Percentiles rank a stretch among this genome's conserved stretches.
These are phyloP conservation scores for Pythium sukuiense DNA, from an alignment of 352 stramenopile genomes.

Conservation along the genomic window DNA sequence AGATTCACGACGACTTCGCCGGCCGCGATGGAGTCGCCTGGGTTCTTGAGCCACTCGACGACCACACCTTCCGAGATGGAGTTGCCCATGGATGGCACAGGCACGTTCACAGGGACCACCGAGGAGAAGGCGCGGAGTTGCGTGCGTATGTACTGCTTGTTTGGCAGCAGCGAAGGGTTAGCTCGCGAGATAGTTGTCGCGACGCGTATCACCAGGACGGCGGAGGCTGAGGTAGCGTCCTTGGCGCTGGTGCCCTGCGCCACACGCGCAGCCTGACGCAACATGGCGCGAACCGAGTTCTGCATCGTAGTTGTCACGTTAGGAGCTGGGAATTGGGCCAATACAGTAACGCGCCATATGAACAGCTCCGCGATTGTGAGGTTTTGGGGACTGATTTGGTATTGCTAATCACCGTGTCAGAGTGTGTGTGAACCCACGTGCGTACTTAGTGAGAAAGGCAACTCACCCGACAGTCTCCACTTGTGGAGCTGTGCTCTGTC, in stretches of 20 bases:
- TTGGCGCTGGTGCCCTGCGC: constrained; percentile 13
- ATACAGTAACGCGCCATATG: no score
- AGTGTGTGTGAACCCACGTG: no score
- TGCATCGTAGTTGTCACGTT: constrained; percentile 18
- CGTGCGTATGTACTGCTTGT: neutral
- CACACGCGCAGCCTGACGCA: constrained; percentile 22
- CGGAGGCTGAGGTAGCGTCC: neutral
- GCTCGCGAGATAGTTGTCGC: neutral
- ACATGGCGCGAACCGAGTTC: constrained; percentile 22
- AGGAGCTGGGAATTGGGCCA: no score
- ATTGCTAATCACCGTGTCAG: no score
- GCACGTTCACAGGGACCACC: constrained; percentile 48
- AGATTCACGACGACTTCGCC: constrained; percentile 98
- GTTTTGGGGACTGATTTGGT: no score
- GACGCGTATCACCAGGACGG: constrained; percentile 2
- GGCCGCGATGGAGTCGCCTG: constrained; percentile 90
- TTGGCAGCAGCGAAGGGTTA: neutral
- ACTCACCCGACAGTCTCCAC: no score
- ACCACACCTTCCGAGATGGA: constrained; percentile 98
- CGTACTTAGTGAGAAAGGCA: no score
- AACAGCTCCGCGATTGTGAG: no score
- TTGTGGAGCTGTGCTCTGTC: no score
- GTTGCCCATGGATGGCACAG: constrained; percentile 92
- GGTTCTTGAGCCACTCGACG: constrained; percentile 93
- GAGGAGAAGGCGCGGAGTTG: constrained; percentile 43